Evolutionary conservation across 495 filamentous ascomycete species (phyloP), one percentile per base, ranked within the genome.

Genomic region (Podospora australis): DNA sequence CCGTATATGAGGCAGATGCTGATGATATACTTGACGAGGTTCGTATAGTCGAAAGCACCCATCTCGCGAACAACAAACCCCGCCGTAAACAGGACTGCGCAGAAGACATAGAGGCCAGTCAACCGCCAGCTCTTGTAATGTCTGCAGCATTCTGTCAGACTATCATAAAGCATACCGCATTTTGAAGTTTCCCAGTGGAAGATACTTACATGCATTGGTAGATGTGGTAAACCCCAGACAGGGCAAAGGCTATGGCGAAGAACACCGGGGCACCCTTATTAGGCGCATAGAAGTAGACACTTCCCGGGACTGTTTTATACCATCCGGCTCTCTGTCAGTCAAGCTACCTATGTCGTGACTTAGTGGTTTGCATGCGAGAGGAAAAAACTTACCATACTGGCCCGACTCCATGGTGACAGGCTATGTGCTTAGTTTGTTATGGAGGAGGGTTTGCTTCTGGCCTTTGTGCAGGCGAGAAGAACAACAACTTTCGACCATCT

Each of bases 191-290:
- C 30, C 2, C 3, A 6, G 17, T 5, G 9, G 21, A 21, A 40
- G 20, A 9, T 11, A 59, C 73, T 51, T 68, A 86, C 83, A 74
- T 52, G 71, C 75, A 80, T 62, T 87, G 83, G 55, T 75, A 87
- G 17, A 68, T 54, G 56, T 88, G 84, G 9, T 71, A 60, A 7
- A 62, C 26, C 1, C 79, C 81, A 3, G 82, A 85, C 1, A 74
- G 51, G 1, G 72, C 61, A 59, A 85, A 90, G 5, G 85, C 73
- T 17, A 83, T 63, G 7, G 80, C 75, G 54, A 86, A 87, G 44
- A 81, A 77, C 24, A 87, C 73, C 0, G 84, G 78, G 2, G 83
- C 83, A 3, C 72, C 83, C 63, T 87, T 84, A 57, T 86, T 87
- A 0, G 86, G 86, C 14, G 81, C 83, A 66, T 87, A 88, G 60